Base-by-base conservation (phyloP, 2,329 filamentous ascomycete species). In the Colletotrichum tanaceti region DNA sequence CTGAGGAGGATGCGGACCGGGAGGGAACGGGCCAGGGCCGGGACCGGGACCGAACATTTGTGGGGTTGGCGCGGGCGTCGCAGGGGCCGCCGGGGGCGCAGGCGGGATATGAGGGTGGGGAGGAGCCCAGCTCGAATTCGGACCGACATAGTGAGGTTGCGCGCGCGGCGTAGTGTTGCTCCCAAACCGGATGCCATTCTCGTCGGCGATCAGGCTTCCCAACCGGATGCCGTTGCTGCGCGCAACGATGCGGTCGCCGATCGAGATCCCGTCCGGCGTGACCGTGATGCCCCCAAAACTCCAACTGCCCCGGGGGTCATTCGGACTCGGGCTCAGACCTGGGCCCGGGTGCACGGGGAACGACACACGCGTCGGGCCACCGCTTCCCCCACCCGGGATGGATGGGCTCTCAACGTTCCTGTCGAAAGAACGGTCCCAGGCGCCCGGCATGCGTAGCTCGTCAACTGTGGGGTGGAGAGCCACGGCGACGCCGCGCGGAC, bases 401-500 rank as follows among this genome's bases (percentile, higher is more conserved):
- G 44, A 44, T 9, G 53, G 60, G 20, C 50, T 66, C 50, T 62
- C 68, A 49, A 38, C 58, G n/a, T 32, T 62, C 22, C 67, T 70
- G 43, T 81, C 74, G 41, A 77, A 76, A 11, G 73, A 68, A 54
- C 71, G 62, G 58, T 78, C 75, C 78, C 78, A 78, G 1, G 74
- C 74, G 2, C 78, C 78, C 0, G 79, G 79, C 64, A 79, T 73
- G 20, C 44, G 67, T 28, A 53, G 16, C 20, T 71, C 73, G 11
- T 72, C 71, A 13, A 63, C 32, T 22, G 71, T 62, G 1, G 71
- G 71, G 22, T 75, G 69, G 4, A 83, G 72, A 1, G 73, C 75
- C 47, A 89, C 79, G 2, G 72, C 75, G 11, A 89, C 76, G 16
- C 83, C 83, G 13, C 87, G 78, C 2, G 84, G 85, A 1, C 72